These are phyloP conservation scores for Leavenworthia alabamica DNA, from an alignment of 345 rosid genomes.

Conservation along the genomic window DNA sequence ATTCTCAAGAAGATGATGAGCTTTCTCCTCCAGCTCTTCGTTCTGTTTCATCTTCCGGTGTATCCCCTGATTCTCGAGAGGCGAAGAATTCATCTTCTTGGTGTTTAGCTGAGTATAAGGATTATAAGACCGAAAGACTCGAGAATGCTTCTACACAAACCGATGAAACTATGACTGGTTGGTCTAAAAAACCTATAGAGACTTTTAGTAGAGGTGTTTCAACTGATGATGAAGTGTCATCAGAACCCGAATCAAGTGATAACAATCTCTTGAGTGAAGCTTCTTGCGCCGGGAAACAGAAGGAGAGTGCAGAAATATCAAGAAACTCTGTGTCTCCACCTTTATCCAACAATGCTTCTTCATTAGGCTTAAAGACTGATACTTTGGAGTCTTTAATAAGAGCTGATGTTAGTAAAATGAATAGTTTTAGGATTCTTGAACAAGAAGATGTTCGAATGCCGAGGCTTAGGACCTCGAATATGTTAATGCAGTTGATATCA, in stretches of 20 bases:
- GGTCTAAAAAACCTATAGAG: conserved; percentile 37
- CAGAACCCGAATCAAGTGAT: conserved; percentile 39
- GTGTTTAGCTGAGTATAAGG: conserved; percentile 82
- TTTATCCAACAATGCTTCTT: conserved; percentile 58
- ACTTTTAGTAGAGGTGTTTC: conserved; percentile 89
- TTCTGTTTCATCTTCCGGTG: conserved; percentile 49
- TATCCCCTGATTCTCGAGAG: conserved; percentile 60
- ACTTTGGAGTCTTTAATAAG: conserved; percentile 87
- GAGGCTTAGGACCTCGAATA: conserved; percentile 63
- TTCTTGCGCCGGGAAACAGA: conserved; percentile 45
- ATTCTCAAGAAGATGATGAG: conserved; percentile 78
- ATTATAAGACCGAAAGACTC: conserved; percentile 56
- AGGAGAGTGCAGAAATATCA: conserved; percentile 43
- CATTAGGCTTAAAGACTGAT: conserved; percentile 66
- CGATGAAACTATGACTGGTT: conserved; percentile 46
- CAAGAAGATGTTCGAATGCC: conserved; percentile 72
- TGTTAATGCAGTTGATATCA: conserved; percentile 89
- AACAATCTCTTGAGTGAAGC: conserved; percentile 28
- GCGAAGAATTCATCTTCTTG: conserved; percentile 55
- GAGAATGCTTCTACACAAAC: conserved; percentile 96
- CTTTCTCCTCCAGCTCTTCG: conserved; percentile 57
- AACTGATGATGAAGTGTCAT: conserved; percentile 53
- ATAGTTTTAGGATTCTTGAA: conserved; percentile 80
- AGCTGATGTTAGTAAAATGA: conserved; percentile 82
- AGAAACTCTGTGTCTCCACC: conserved; percentile 66